phyloP scores from a whole-genome alignment of 2,329 filamentous ascomycete genomes.

The Xylariales sp. region DNA sequence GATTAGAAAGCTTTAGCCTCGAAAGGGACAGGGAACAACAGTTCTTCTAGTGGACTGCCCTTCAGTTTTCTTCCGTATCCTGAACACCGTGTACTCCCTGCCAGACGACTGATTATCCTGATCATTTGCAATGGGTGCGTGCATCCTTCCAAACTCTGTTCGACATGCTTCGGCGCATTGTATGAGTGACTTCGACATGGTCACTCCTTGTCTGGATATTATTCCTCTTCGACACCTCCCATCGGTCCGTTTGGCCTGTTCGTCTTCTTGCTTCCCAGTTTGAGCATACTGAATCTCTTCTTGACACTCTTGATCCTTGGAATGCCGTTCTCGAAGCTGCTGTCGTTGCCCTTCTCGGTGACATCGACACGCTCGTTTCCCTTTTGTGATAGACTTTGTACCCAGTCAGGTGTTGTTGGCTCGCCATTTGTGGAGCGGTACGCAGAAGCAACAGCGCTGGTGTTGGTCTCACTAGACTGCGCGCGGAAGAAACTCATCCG shows the following conservation, averaged over 20 bases:
- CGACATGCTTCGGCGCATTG: not conserved
- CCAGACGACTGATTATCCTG: not conserved
- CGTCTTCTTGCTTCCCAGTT: conserved; percentile 63
- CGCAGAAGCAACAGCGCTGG: conserved; percentile 15
- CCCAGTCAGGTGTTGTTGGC: conserved; percentile 17
- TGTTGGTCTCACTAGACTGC: conserved; percentile 27
- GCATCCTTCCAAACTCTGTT: not conserved
- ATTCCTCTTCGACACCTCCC: conserved; percentile 54
- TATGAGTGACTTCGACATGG: not conserved
- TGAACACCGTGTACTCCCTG: conserved; percentile 5
- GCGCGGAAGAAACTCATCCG: conserved; percentile 43
- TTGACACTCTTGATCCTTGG: conserved; percentile 60
- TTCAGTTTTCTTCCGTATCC: conserved; percentile 1
- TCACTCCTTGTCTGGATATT: conserved; percentile 16
- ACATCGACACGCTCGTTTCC: conserved; percentile 25
- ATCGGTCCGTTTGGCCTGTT: conserved; percentile 50
- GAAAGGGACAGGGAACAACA: not conserved
- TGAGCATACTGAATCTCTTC: conserved; percentile 74
- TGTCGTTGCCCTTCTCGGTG: conserved; percentile 22
- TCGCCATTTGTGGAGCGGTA: conserved; percentile 17
- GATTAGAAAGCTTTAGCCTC: not conserved
- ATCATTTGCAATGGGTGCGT: not conserved
- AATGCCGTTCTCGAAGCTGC: conserved; percentile 30
- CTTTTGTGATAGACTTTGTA: conserved; percentile 20
- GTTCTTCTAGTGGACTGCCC: conserved; percentile 3